Evolutionary conservation across 2,329 filamentous ascomycete species (phyloP).

Genomic region (Fusarium sp.): DNA sequence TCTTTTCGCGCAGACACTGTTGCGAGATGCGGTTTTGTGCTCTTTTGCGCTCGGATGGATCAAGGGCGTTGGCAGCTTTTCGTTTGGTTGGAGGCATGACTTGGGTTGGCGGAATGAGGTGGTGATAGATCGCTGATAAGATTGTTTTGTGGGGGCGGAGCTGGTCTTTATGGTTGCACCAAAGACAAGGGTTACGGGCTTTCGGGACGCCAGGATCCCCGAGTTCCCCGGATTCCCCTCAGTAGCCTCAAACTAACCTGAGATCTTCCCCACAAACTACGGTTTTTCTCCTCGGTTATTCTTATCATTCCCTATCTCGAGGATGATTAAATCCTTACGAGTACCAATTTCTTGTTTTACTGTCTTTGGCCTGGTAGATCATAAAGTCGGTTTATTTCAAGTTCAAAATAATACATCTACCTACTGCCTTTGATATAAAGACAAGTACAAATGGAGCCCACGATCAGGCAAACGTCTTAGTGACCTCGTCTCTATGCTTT

Average conservation of each 20-base stretch:
- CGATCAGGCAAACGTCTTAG: not conserved
- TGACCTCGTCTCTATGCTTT: not conserved
- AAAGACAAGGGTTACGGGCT: not conserved
- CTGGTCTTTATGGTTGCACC: not conserved
- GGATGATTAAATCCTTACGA: not conserved
- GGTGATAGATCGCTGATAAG: not conserved
- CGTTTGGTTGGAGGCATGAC: not conserved
- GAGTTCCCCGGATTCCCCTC: not conserved
- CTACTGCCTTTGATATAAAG: not conserved
- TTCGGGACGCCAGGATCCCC: not conserved
- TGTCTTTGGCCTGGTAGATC: not conserved
- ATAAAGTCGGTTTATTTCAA: not conserved
- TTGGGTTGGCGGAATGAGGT: not conserved
- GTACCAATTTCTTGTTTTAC: fast-evolving
- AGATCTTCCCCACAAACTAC: not conserved
- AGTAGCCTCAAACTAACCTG: not conserved
- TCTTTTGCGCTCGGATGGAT: not conserved
- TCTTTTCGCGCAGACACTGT: not conserved
- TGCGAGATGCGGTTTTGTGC: not conserved
- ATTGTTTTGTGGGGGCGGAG: not conserved
- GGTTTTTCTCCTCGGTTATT: not conserved
- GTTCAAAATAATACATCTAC: fast-evolving
- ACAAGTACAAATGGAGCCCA: not conserved
- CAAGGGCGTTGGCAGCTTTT: not conserved
- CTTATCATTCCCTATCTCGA: not conserved